A percentile compares a stretch with the other conserved stretches of the same genome.
Evolutionary conservation across 208 protist genomes (phyloP).

Genomic region (Strigomonas galati): DNA sequence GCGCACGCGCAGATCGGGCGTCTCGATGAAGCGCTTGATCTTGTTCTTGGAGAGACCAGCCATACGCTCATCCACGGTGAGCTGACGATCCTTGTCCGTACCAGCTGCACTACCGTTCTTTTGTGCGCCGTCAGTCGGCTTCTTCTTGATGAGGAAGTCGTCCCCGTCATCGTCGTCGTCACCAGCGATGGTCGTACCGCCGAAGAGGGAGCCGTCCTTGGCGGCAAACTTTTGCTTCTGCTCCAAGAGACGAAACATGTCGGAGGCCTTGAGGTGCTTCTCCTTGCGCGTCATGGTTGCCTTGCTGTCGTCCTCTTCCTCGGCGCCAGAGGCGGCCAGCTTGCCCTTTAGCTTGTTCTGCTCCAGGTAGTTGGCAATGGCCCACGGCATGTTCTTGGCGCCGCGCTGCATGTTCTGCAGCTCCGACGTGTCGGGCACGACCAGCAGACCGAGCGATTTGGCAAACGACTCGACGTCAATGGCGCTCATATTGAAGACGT

Average conservation of each 20-base stretch:
- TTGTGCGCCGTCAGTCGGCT: conserved; percentile 1
- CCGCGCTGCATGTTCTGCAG: conserved; percentile 62
- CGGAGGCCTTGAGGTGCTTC: conserved; percentile 75
- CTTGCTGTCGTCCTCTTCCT: conserved; percentile 3
- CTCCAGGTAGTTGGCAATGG: conserved; percentile 85
- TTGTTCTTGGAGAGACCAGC: conserved; percentile 87
- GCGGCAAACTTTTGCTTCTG: conserved; percentile 72
- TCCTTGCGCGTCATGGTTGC: conserved; percentile 66
- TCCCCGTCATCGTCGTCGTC: conserved; percentile 36
- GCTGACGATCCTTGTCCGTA: conserved; percentile 19
- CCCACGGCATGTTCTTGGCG: conserved; percentile 89
- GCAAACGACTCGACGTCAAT: conserved; percentile 92
- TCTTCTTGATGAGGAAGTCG: conserved; percentile 46
- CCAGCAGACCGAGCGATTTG: conserved; percentile 90
- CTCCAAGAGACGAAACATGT: conserved; percentile 83
- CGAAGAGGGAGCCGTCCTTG: conserved; percentile 24
- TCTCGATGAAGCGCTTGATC: conserved; percentile 73
- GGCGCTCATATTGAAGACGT: conserved; percentile 92
- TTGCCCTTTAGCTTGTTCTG: conserved; percentile 18
- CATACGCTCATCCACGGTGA: conserved; percentile 78
- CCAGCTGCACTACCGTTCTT: background rate
- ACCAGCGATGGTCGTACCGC: conserved; percentile 6
- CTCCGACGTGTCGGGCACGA: conserved; percentile 93
- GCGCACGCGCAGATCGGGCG: conserved; percentile 69
- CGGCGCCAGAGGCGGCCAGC: background rate